Evolutionary conservation across 257 asterid genomes (phyloP), one percentile per base, ranked within the genome.

Genomic region (Rubia yunnanensis): DNA sequence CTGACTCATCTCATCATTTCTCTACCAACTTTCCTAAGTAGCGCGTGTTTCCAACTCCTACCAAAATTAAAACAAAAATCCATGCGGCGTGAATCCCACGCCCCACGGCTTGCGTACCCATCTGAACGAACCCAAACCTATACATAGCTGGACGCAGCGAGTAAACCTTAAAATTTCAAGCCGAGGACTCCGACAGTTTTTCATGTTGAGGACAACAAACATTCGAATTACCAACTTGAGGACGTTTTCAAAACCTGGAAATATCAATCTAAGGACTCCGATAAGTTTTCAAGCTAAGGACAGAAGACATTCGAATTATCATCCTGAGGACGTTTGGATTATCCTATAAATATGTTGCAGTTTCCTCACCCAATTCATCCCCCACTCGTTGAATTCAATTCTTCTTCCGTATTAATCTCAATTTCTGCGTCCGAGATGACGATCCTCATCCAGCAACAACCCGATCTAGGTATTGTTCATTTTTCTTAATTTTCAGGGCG

Each of bases 361-460:
- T 66, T 41, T 38, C 59, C 38, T 36, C 23, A 10, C 10, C 11
- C 4, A 18, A 26, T 46, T 36, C 64, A 63, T 56, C 38, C 15
- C 23, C 9, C 48, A 3, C 2, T 38, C 46, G 0, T 10, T 48
- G 41, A 30, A n/a, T n/a, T 26, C 46, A 8, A 31, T 71, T 15
- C 0, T 2, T 53, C 60, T 26, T 44, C 13, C 11, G 27, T 50
- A 6, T 34, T 4, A 24, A 13, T 18, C 8, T 1, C 56, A 41
- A 5, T 9, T 4, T 11, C 49, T 5, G n/a, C 5, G 28, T 36
- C 60, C 1, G 9, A 77, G 31, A 88, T 88, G 95, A 84, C 95
- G 3, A 83, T 86, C 70, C 80, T 77, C 66, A 66, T 83, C 52
- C 84, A 84, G 63, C 86, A 82, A 41, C 70, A 65, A 7, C 81